Evolutionary conservation across 2,329 filamentous ascomycete species (phyloP).

Genomic region (Elsinoe batatas): DNA sequence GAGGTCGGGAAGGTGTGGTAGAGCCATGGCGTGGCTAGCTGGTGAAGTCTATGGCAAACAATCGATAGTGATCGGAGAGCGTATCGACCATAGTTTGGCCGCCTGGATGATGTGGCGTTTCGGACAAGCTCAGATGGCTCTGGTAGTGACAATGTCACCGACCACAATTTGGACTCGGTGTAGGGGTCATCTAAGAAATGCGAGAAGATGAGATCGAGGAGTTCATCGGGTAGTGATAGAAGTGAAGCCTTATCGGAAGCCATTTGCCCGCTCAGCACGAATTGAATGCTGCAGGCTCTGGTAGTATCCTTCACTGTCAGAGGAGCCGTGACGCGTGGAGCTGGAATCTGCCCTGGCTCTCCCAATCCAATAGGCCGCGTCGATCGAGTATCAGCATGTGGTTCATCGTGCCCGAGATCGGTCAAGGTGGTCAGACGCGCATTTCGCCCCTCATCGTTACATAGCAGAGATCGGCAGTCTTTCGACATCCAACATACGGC

Average conservation of each 20-base stretch:
- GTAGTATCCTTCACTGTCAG: no score
- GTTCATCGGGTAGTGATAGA: neutral
- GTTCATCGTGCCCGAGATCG: neutral
- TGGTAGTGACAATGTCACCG: neutral
- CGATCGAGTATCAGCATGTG: neutral
- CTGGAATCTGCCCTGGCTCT: no score
- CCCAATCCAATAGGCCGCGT: no score
- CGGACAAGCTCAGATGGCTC: neutral
- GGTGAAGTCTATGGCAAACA: neutral
- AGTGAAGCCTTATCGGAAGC: neutral
- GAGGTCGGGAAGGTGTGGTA: slow-evolving; percentile 6
- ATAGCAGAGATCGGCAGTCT: no score
- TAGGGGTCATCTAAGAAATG: slow-evolving; percentile 5
- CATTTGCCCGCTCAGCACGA: neutral
- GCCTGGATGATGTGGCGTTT: neutral
- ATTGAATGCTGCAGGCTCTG: neutral
- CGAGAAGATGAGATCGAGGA: neutral
- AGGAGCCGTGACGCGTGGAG: no score
- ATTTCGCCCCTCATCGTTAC: neutral
- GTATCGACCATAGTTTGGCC: neutral
- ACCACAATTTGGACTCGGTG: neutral
- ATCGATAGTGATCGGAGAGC: neutral
- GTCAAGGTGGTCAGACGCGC: no score
- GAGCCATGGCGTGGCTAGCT: neutral
- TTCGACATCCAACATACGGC: no score